Conservation (phyloP, 768 basidiomycete genomes). For the Leucosporidium yakuticum region DNA sequence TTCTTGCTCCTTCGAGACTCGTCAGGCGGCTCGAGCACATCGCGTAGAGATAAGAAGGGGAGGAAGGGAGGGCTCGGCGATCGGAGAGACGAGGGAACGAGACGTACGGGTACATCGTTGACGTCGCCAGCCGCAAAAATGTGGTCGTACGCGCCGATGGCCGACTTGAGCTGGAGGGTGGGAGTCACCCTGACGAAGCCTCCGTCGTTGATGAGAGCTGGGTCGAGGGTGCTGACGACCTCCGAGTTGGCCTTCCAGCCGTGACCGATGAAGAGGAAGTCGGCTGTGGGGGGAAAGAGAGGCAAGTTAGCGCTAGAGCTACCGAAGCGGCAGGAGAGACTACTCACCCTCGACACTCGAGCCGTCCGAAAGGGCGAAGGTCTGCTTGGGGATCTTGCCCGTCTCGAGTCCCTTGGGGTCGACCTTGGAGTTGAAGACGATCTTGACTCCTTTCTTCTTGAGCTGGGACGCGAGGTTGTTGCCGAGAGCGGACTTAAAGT, state of each 20-base stretch:
- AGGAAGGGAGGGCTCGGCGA: neutral
- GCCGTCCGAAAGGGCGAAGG: slow-evolving; percentile 14
- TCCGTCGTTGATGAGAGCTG: neutral
- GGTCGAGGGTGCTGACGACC: slow-evolving; percentile 6
- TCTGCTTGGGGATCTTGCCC: slow-evolving; percentile 8
- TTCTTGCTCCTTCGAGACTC: slow-evolving; percentile 6
- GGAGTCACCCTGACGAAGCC: slow-evolving; percentile 12
- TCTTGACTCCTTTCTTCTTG: slow-evolving; percentile 8
- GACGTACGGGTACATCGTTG: slow-evolving; percentile 2
- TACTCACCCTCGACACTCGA: slow-evolving; percentile 6
- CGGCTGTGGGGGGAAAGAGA: slow-evolving; percentile 3
- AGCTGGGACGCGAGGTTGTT: slow-evolving; percentile 8
- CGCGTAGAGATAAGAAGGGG: neutral
- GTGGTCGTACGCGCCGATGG: neutral
- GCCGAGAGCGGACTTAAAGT: slow-evolving; percentile 17
- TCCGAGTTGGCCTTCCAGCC: slow-evolving; percentile 12
- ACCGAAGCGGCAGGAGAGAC: neutral
- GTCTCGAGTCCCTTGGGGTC: neutral
- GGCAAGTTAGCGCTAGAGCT: neutral
- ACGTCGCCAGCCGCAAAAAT: slow-evolving; percentile 27
- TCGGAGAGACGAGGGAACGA: neutral
- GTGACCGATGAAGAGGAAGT: slow-evolving; percentile 27
- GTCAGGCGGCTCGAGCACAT: neutral
- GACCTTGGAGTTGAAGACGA: slow-evolving; percentile 15
- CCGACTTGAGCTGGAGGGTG: slow-evolving; percentile 8